Base-by-base conservation (phyloP, 805 yeast species). In the Ogataea pignaliae region DNA sequence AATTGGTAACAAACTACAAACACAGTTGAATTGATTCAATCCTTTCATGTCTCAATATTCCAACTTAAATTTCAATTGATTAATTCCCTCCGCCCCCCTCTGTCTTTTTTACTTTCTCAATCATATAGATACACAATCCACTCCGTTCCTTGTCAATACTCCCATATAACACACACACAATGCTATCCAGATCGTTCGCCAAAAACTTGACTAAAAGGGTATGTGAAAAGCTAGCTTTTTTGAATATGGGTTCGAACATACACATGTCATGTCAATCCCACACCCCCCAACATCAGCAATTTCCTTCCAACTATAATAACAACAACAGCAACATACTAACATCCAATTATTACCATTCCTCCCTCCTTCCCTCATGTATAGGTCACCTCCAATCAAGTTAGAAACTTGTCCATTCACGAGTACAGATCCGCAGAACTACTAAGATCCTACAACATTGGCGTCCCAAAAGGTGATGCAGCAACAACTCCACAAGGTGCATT, bases 351-450 rank as follows among this genome's bases (percentile, higher is more conserved):
- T 31, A 40, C 45, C n/a, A n/a, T n/a, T n/a, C n/a, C n/a, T n/a
- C n/a, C n/a, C 30, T 28, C 28, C 29, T 35, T 31, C 6, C 26
- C 21, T 34, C 17, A 18, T 45, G 37, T 41, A 54, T 13, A 30
- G 33, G 5, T 10, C 14, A 12, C 33, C 44, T 40, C 52, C 34
- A 46, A 53, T 29, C 66, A 61, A 53, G 54, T 53, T 21, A 88
- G 99, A 76, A 73, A 72, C 72, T 73, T 93, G 58, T 89, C 97
- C 14, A 81, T 93, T 56, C 99, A 93, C 64, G 99, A 93, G 72
- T 93, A 70, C 81, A 88, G 97, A 68, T 87, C 97, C 29, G 97
- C 98, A 41, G 85, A 85, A 50, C 71, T 93, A 45, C 79, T 93
- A 60, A 78, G 83, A 65, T 56, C 65, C 40, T 91, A 89, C 72